phyloP scores from a whole-genome alignment of 208 protist species.

The Cochliopodium minus region DNA sequence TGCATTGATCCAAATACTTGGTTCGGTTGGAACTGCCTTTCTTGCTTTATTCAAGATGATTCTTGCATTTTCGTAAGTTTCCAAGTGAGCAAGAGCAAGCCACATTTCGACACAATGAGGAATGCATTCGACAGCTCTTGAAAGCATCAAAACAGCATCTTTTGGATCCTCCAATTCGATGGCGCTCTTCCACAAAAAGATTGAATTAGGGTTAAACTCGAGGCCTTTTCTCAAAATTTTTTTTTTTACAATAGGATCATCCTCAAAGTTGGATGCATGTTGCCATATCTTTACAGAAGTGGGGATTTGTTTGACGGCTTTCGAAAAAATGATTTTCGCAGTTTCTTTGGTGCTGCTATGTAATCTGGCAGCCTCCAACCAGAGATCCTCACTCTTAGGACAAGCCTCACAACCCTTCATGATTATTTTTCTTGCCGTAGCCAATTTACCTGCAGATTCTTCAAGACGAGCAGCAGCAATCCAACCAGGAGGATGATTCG shows the following conservation, averaged over 20 bases:
- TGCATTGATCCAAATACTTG: constrained; percentile 65
- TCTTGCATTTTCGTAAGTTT: constrained; percentile 52
- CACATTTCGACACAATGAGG: constrained; percentile 57
- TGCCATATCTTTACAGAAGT: constrained; percentile 62
- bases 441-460: constrained; percentile 47
- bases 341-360: constrained; percentile 29
- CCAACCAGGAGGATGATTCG: constrained; percentile 45
- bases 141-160: constrained; percentile 54
- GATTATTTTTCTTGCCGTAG: constrained; percentile 48
- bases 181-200: constrained; percentile 55
- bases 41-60: constrained; percentile 52
- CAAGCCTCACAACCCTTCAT: constrained; percentile 42
- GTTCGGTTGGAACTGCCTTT: constrained; percentile 43
- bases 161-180: constrained; percentile 51
- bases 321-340: constrained; percentile 46
- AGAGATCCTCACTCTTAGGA: constrained; percentile 56
- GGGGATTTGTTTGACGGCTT: constrained; percentile 49
- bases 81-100: constrained; percentile 65
- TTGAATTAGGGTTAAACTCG: constrained; percentile 49
- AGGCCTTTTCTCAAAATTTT: constrained; percentile 38
- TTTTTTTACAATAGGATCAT: constrained; percentile 30
- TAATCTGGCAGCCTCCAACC: constrained; percentile 61
- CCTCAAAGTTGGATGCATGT: constrained; percentile 46
- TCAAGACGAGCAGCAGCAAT: constrained; percentile 59
- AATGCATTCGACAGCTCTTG: constrained; percentile 62